Base-by-base conservation (phyloP, 495 filamentous ascomycete species). In the Hyaloscypha bicolor region DNA sequence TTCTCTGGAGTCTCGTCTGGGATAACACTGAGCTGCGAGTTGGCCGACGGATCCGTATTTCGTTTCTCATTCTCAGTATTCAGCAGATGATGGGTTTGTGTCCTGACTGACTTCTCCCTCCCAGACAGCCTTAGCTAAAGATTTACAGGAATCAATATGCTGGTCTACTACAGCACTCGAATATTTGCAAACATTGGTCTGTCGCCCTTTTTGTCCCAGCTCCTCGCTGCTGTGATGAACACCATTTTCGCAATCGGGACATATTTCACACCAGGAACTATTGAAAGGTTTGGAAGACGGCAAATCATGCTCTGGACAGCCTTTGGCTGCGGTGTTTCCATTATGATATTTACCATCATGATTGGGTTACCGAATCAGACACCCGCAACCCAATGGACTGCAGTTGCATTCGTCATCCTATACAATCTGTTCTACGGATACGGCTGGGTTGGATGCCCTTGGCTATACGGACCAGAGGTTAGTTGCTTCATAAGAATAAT, bases 171-270 rank as follows among this genome's bases (percentile, higher is more conserved):
- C 52, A 69, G 62, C 32, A 73, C 73, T n/a, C 55, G 62, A 2
- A 76, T 80, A 9, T 73, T 79, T 19, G 52, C 64, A 0, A 57
- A 80, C 29, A 63, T 78, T n/a, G 75, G 78, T 0, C 51, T 77
- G 1, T 70, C 69, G 6, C 29, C 35, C 3, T 72, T 72, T 22
- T n/a, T 70, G 14, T 66, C 73, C 8, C 71, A 69, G 14, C 62
- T 79, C 3, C 45, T 78, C 11, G 74, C 77, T 16, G 76, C 74
- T 14, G 64, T 77, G 11, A 69, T 67, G n/a, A 67, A 75, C 31
- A 77, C 74, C 2, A 45, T 67, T 29, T 70, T 75, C 12, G 39
- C 39, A 1, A 3, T 59, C 16, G 51, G 51, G 4, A 53, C 51
- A n/a, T 53, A 25, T 6, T 25, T 25, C 16, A n/a, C 22, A 4